phyloP scores from a whole-genome alignment of 306 rosid genomes.

The Fagus crenata region DNA sequence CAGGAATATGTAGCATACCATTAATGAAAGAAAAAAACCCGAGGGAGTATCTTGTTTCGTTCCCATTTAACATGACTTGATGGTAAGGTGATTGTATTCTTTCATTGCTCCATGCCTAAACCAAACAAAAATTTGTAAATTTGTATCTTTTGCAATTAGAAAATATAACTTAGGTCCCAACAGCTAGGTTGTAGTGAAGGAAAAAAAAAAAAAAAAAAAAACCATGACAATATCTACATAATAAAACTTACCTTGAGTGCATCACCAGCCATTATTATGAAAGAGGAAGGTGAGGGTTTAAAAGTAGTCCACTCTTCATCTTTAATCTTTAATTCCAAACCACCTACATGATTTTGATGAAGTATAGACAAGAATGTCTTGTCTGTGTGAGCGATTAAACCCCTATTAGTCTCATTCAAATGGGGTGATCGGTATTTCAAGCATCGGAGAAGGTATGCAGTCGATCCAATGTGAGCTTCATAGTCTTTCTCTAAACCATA shows the following conservation, averaged over 20 bases:
- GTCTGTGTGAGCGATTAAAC: conserved; percentile 45
- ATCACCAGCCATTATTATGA: conserved; percentile 46
- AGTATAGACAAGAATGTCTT: conserved; percentile 51
- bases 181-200: too few species aligned
- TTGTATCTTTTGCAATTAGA: too few species aligned
- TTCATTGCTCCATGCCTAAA: conserved; percentile 52
- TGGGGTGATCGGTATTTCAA: conserved; percentile 38
- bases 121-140: too few species aligned
- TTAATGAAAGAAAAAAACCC: conserved; percentile 41
- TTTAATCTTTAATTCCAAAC: conserved; percentile 38
- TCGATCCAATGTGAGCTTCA: conserved; percentile 28
- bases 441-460: conserved; percentile 37
- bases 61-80: conserved; percentile 39
- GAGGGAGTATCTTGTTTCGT: conserved; percentile 39
- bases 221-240: neutral
- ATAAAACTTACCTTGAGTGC: conserved; percentile 36
- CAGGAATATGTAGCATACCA: conserved; percentile 39
- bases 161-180: too few species aligned
- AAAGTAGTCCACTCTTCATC: conserved; percentile 42
- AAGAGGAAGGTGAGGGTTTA: conserved; percentile 36
- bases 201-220: neutral
- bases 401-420: conserved; percentile 27
- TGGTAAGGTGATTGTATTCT: conserved; percentile 43
- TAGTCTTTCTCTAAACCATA: conserved; percentile 37
- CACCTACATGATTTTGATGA: conserved; percentile 38